Conservation (phyloP, 768 basidiomycete genomes). For the Pleurotus tuoliensis region DNA sequence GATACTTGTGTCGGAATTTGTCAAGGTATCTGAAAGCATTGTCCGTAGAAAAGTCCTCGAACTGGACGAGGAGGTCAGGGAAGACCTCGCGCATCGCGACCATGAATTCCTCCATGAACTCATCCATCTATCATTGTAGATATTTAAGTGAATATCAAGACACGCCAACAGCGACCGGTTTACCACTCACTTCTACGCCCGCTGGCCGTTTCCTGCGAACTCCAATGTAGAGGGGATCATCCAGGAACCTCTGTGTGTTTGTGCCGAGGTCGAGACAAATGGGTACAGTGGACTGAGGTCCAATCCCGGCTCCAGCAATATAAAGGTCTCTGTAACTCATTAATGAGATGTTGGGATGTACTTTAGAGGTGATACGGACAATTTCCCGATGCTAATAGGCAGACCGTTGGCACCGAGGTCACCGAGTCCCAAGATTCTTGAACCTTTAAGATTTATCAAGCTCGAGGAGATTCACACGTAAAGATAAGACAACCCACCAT, state of each 20-base stretch:
- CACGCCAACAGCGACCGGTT: neutral
- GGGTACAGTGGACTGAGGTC: constrained; percentile 52
- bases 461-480: constrained; percentile 7
- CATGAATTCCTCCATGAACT: constrained; percentile 79
- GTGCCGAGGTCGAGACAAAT: constrained; percentile 76
- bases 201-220: constrained; percentile 51
- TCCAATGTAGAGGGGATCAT: constrained; percentile 77
- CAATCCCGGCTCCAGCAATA: constrained; percentile 66
- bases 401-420: constrained; percentile 46
- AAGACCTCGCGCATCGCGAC: constrained; percentile 58
- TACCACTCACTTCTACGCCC: constrained; percentile 33
- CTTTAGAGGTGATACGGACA: constrained; percentile 34
- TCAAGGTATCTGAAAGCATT: constrained; percentile 74
- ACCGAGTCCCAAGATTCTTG: constrained; percentile 69
- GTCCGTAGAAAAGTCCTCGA: constrained; percentile 75
- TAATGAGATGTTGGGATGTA: neutral
- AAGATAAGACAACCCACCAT: constrained; percentile 41
- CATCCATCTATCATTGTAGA: constrained; percentile 47
- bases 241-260: constrained; percentile 60
- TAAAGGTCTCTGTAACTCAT: constrained; percentile 49
- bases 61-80: constrained; percentile 68
- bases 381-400: constrained; percentile 70
- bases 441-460: constrained; percentile 31
- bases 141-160: neutral
- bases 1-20: constrained; percentile 52